Conservation (phyloP, 2,329 filamentous ascomycete species). For the Aspergillus sp. region DNA sequence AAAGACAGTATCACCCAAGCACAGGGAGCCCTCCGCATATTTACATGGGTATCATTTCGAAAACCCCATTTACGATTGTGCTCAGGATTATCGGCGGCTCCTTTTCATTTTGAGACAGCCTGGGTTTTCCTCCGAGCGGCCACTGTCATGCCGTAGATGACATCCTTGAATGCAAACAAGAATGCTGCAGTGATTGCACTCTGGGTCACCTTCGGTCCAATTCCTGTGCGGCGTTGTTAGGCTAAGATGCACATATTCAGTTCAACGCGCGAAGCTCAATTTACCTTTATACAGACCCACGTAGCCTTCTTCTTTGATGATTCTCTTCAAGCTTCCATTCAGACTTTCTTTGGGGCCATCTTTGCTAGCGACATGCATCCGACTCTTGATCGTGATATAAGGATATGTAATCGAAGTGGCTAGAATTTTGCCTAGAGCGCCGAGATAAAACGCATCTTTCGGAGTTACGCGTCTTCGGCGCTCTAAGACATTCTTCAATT, state of each 20-base stretch:
- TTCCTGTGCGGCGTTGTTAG: conserved; percentile 51
- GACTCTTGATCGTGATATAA: conserved; percentile 97
- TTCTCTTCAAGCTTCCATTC: conserved; percentile 66
- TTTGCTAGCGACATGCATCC: conserved; percentile 84
- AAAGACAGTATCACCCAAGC: no score
- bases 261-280: conserved; percentile 20
- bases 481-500: conserved; percentile 89
- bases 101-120: conserved; percentile 23
- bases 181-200: conserved; percentile 94
- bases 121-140: conserved; percentile 25
- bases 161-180: conserved; percentile 96
- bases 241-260: neutral
- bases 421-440: conserved; percentile 87
- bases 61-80: neutral
- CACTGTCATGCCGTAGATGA: conserved; percentile 63
- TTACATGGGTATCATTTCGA: neutral
- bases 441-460: conserved; percentile 80
- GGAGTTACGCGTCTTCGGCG: conserved; percentile 70
- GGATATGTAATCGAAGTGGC: conserved; percentile 93
- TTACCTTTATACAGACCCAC: conserved; percentile 84
- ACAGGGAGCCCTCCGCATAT: no score
- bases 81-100: no score
- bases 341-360: conserved; percentile 74
- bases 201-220: conserved; percentile 92
- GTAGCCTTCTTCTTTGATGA: conserved; percentile 86